Conservation (phyloP, 2,329 filamentous ascomycete species). For the Fusarium duplospermum region DNA sequence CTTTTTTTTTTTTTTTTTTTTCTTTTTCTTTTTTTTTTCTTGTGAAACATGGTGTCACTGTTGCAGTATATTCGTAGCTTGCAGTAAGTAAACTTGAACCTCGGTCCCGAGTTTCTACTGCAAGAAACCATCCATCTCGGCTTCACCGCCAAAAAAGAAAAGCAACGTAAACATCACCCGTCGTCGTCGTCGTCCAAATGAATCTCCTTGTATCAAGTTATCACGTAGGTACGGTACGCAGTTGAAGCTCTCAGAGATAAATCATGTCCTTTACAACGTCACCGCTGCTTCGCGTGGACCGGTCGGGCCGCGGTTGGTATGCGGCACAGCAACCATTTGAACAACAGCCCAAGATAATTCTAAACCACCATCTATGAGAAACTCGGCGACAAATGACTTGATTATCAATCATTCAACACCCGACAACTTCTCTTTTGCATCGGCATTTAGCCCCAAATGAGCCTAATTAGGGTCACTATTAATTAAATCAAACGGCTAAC, state of each 20-base stretch:
- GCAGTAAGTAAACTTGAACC: background rate
- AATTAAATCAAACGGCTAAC: background rate
- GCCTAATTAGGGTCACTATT: background rate
- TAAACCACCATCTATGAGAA: background rate
- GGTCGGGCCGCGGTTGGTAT: constrained; percentile 52
- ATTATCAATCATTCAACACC: background rate
- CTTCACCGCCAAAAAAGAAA: background rate
- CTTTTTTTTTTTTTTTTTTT: background rate
- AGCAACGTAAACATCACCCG: background rate
- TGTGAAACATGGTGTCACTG: background rate
- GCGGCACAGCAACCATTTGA: constrained; percentile 47
- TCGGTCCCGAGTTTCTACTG: background rate
- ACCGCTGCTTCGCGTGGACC: constrained; percentile 45
- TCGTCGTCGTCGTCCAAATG: background rate
- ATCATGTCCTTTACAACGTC: constrained; percentile 49
- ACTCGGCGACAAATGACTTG: background rate
- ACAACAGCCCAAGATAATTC: constrained; percentile 42
- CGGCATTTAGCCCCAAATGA: background rate
- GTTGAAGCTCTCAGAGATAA: background rate
- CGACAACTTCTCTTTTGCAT: background rate
- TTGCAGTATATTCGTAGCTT: background rate
- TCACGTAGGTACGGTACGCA: background rate
- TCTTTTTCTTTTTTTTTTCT: background rate
- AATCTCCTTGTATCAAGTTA: background rate
- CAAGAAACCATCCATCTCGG: background rate